phyloP scores from a whole-genome alignment of 2,329 filamentous ascomycete species.

The Magnaporthiopsis rhizophila region DNA sequence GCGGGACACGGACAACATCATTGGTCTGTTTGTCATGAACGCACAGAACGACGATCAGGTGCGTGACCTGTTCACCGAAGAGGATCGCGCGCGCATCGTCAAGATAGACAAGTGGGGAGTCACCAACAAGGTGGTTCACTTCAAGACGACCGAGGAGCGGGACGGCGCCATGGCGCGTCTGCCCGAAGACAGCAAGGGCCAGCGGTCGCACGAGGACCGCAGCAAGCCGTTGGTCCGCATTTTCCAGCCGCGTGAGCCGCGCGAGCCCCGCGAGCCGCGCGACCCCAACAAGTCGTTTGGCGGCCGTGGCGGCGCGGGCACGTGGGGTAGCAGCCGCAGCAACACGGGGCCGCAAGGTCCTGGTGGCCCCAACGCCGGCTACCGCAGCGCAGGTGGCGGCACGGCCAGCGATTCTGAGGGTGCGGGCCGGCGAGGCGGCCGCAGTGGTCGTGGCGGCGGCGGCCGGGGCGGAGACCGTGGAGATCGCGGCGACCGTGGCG shows the following conservation, averaged over 20 bases:
- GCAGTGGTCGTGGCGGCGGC: slow-evolving; percentile 49
- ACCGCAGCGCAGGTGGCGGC: slow-evolving; percentile 69
- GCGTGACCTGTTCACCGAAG: slow-evolving; percentile 71
- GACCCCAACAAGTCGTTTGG: slow-evolving; percentile 32
- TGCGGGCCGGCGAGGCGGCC: slow-evolving; percentile 43
- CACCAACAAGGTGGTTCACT: slow-evolving; percentile 79
- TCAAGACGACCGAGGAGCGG: slow-evolving; percentile 71
- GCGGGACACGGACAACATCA: slow-evolving; percentile 55
- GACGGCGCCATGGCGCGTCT: slow-evolving; percentile 69
- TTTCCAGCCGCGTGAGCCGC: slow-evolving; percentile 59
- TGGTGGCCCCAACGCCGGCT: slow-evolving; percentile 40
- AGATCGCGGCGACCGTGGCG: slow-evolving; percentile 34
- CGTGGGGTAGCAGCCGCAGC: slow-evolving; percentile 58
- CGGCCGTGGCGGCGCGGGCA: slow-evolving; percentile 56
- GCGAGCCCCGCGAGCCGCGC: slow-evolving; percentile 27
- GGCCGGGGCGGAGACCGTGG: slow-evolving; percentile 42
- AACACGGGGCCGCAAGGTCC: not conserved
- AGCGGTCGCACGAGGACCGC: slow-evolving; percentile 53
- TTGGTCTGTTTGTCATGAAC: slow-evolving; percentile 85
- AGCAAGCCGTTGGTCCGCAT: slow-evolving; percentile 76
- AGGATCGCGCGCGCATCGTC: slow-evolving; percentile 73
- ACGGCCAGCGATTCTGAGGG: slow-evolving; percentile 64
- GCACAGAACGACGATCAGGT: slow-evolving; percentile 77
- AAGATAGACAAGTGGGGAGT: slow-evolving; percentile 72
- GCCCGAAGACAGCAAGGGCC: slow-evolving; percentile 61